These are phyloP conservation scores for Penicillium sp. DNA, from an alignment of 2,329 filamentous ascomycete species.

Conservation along the genomic window DNA sequence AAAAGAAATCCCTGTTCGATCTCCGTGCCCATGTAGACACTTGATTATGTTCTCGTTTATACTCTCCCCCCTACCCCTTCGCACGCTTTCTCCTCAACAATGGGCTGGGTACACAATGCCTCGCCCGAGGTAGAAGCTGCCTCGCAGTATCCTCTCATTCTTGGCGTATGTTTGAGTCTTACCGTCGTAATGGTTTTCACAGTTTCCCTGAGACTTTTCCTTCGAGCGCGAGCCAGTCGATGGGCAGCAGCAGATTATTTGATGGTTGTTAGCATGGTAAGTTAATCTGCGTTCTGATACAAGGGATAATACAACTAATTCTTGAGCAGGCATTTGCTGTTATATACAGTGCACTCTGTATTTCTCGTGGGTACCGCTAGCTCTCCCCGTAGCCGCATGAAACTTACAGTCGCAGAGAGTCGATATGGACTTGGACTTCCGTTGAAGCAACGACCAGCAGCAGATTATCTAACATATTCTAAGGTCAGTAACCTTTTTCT, in stretches of 20 bases:
- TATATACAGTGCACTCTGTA: slow-evolving; percentile 53
- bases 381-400: not conserved
- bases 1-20: not conserved
- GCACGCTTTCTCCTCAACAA: slow-evolving; percentile 24
- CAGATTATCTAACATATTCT: slow-evolving; percentile 49
- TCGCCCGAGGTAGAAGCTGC: slow-evolving; percentile 47
- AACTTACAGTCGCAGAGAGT: slow-evolving; percentile 45
- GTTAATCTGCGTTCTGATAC: not conserved
- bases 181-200: slow-evolving; percentile 46
- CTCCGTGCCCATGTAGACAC: too few relatives aligned
- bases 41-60: not conserved
- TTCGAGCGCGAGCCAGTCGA: slow-evolving; percentile 46
- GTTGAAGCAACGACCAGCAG: slow-evolving; percentile 45
- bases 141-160: slow-evolving; percentile 52
- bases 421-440: slow-evolving; percentile 56
- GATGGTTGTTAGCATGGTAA: slow-evolving; percentile 38
- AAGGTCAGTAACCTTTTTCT: slow-evolving; percentile 22
- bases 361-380: slow-evolving; percentile 45
- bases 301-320: slow-evolving; percentile 1
- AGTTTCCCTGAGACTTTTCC: slow-evolving; percentile 46
- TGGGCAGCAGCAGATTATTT: slow-evolving; percentile 52
- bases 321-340: slow-evolving; percentile 49
- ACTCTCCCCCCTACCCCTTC: not conserved
- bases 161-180: slow-evolving; percentile 51
- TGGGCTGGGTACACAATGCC: slow-evolving; percentile 56